phyloP scores from a whole-genome alignment of 2,329 filamentous ascomycete species.

The Trichoderma sp. region DNA sequence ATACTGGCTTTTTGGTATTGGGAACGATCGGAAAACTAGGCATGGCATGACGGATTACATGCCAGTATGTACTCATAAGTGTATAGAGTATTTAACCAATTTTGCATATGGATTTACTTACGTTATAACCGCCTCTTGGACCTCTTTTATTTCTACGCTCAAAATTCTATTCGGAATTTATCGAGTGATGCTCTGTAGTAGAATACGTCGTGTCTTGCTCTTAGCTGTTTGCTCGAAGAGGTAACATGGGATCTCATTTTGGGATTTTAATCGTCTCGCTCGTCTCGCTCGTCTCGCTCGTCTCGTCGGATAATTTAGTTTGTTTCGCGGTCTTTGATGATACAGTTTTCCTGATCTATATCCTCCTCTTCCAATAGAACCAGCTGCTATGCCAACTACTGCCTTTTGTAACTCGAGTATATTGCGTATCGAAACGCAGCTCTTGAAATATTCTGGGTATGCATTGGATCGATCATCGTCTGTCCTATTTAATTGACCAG shows the following conservation, averaged over 20 bases:
- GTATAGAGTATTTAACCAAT: background rate
- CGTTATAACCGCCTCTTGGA: background rate
- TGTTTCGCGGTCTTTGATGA: background rate
- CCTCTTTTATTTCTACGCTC: background rate
- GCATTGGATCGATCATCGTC: background rate
- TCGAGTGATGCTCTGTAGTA: background rate
- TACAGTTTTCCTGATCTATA: conserved; percentile 14
- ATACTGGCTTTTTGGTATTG: background rate
- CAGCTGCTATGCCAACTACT: background rate
- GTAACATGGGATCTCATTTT: background rate
- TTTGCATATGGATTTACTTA: background rate
- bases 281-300: background rate
- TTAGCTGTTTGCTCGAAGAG: background rate
- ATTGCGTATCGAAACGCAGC: background rate
- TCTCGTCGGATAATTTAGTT: background rate
- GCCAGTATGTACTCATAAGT: background rate
- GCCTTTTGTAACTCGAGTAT: background rate
- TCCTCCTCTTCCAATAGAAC: background rate
- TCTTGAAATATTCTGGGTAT: background rate
- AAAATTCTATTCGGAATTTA: background rate
- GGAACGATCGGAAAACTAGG: background rate
- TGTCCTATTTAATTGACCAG: background rate
- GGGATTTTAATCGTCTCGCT: background rate
- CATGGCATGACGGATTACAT: background rate
- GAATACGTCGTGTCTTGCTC: background rate